phyloP scores from a whole-genome alignment of 139 green algal species.

The Dunaliella sp. region DNA sequence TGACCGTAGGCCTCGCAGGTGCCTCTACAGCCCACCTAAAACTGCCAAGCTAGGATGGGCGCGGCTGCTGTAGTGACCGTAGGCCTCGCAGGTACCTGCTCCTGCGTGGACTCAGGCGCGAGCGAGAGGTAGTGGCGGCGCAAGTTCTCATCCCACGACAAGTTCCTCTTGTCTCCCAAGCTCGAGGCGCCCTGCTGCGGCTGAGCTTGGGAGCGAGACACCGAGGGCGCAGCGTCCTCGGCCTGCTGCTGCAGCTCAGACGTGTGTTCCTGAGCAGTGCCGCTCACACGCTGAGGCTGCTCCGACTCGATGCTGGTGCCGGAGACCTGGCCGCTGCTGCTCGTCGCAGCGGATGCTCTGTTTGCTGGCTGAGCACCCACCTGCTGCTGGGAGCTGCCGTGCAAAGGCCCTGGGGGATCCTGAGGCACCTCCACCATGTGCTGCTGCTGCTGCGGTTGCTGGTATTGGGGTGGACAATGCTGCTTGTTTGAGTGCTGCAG shows the following conservation, averaged over 20 bases:
- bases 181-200: background rate
- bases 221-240: background rate
- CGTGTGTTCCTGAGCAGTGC: too few relatives aligned
- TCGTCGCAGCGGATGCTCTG: background rate
- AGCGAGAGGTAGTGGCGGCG: background rate
- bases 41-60: background rate
- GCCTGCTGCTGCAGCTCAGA: background rate
- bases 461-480: background rate
- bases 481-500: background rate
- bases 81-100: background rate
- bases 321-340: too few relatives aligned
- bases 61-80: background rate
- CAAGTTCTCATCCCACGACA: background rate
- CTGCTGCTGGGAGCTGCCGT: background rate
- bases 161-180: background rate
- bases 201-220: background rate
- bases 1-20: background rate
- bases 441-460: constrained; percentile 9
- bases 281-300: background rate
- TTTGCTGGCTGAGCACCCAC: background rate
- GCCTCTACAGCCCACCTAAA: background rate
- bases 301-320: background rate
- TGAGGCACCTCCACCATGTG: background rate
- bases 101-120: background rate
- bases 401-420: background rate